These are phyloP conservation scores for Yarrowia galli DNA, from an alignment of 1,139 yeast species.

Conservation along the genomic window DNA sequence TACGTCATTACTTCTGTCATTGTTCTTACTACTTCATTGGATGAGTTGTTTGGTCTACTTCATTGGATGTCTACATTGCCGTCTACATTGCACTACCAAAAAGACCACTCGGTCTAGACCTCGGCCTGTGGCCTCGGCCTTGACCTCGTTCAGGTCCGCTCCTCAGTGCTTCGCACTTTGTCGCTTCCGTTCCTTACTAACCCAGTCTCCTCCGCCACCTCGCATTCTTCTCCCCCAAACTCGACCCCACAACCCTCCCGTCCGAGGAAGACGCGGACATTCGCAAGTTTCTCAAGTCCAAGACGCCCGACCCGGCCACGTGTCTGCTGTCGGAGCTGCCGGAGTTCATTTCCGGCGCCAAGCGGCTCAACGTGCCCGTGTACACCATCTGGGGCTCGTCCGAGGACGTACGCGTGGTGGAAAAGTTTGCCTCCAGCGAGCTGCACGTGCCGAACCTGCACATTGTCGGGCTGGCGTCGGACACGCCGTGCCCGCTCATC, in stretches of 20 bases:
- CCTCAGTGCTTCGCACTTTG: no score
- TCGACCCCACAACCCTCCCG: conserved; percentile 54
- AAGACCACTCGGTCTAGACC: no score
- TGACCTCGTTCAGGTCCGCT: no score
- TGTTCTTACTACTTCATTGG: no score
- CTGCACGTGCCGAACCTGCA: conserved; percentile 63
- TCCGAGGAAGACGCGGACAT: conserved; percentile 49
- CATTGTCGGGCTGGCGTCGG: conserved; percentile 63
- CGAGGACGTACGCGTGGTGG: conserved; percentile 73
- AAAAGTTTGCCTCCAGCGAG: conserved; percentile 63
- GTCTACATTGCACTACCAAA: no score
- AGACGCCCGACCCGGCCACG: neutral
- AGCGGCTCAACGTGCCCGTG: conserved; percentile 65
- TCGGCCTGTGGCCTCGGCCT: no score
- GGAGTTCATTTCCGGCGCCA: conserved; percentile 59
- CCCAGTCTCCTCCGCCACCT: conserved; percentile 59
- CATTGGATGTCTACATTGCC: no score
- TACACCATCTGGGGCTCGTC: conserved; percentile 79
- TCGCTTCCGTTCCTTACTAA: neutral
- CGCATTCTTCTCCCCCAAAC: conserved; percentile 69
- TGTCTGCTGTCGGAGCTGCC: conserved; percentile 61
- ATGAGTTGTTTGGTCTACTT: no score
- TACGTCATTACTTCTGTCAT: no score
- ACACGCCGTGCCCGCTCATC: conserved; percentile 51
- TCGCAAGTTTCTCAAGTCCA: conserved; percentile 13